Conservation (phyloP, 2,329 filamentous ascomycete genomes). For the Calycina herbarum region DNA sequence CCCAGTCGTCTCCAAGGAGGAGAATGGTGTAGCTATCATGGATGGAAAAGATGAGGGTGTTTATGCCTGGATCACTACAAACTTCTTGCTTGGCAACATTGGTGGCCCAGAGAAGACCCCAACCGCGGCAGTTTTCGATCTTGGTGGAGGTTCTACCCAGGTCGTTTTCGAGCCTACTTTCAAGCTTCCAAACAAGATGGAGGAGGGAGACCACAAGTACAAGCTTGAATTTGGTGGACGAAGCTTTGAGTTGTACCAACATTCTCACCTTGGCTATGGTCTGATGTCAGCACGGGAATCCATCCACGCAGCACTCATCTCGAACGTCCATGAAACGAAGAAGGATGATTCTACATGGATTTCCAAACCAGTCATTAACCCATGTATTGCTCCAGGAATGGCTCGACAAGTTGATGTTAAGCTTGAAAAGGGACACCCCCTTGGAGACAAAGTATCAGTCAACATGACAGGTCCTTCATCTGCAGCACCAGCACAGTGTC, state of each 20-base stretch:
- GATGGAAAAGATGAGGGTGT: slow-evolving; percentile 96
- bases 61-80: slow-evolving; percentile 98
- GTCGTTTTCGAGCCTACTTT: slow-evolving; percentile 98
- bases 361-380: slow-evolving; percentile 71
- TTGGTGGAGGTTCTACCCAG: slow-evolving; percentile 95
- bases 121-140: slow-evolving; percentile 92
- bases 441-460: slow-evolving; percentile 65
- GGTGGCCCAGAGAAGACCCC: slow-evolving; percentile 86
- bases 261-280: slow-evolving; percentile 95
- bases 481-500: slow-evolving; percentile 81
- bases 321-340: slow-evolving; percentile 67
- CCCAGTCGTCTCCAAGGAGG: slow-evolving; percentile 82
- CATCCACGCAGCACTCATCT: slow-evolving; percentile 74
- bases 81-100: slow-evolving; percentile 98
- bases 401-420: slow-evolving; percentile 71
- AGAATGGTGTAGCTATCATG: slow-evolving; percentile 94
- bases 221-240: slow-evolving; percentile 85
- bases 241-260: slow-evolving; percentile 91
- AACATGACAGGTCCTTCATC: slow-evolving; percentile 85
- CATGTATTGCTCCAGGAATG: slow-evolving; percentile 83
- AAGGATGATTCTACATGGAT: slow-evolving; percentile 59
- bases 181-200: slow-evolving; percentile 81
- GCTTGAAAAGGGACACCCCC: slow-evolving; percentile 63
- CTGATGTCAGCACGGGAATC: slow-evolving; percentile 92
- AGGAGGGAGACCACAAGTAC: slow-evolving; percentile 95